Percentiles rank a stretch among this genome's conserved stretches.
These are phyloP conservation scores for Colletotrichum destructivum DNA, from an alignment of 2,329 filamentous ascomycete genomes.

Conservation along the genomic window DNA sequence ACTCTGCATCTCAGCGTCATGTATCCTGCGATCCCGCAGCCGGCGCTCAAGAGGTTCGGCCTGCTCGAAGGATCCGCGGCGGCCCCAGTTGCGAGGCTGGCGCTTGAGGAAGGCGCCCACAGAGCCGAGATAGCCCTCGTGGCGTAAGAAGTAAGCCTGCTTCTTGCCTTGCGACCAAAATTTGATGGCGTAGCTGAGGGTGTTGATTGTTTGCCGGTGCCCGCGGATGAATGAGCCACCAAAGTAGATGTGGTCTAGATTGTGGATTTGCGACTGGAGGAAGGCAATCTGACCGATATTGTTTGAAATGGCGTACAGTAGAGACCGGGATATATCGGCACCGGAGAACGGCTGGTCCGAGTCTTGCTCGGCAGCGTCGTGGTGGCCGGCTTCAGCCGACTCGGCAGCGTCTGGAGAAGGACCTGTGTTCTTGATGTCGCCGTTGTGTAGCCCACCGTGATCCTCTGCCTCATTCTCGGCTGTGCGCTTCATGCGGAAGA, in stretches of 20 bases:
- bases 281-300: slow-evolving; percentile 99
- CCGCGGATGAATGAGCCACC: slow-evolving; percentile 97
- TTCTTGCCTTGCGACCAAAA: slow-evolving; percentile 97
- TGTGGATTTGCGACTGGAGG: slow-evolving; percentile 95
- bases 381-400: slow-evolving; percentile 12
- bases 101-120: slow-evolving; percentile 95
- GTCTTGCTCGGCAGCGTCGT: slow-evolving; percentile 46
- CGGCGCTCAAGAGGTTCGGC: slow-evolving; percentile 41
- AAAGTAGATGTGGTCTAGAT: slow-evolving; percentile 94
- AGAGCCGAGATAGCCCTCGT: slow-evolving; percentile 94
- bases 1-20: slow-evolving; percentile 43
- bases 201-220: slow-evolving; percentile 98
- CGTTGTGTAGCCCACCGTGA: slow-evolving; percentile 70
- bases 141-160: slow-evolving; percentile 94
- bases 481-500: slow-evolving; percentile 91
- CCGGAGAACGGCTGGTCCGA: slow-evolving; percentile 72
- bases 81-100: slow-evolving; percentile 92
- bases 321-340: slow-evolving; percentile 89
- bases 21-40: slow-evolving; percentile 17
- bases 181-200: slow-evolving; percentile 94
- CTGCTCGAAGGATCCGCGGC: slow-evolving; percentile 82
- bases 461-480: slow-evolving; percentile 87
- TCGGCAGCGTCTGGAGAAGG: slow-evolving; percentile 41
- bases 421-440: slow-evolving; percentile 56
- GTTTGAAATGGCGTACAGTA: slow-evolving; percentile 96